These are phyloP conservation scores for Epicoccum nigrum DNA, from an alignment of 2,329 filamentous ascomycete species.

Conservation along the genomic window DNA sequence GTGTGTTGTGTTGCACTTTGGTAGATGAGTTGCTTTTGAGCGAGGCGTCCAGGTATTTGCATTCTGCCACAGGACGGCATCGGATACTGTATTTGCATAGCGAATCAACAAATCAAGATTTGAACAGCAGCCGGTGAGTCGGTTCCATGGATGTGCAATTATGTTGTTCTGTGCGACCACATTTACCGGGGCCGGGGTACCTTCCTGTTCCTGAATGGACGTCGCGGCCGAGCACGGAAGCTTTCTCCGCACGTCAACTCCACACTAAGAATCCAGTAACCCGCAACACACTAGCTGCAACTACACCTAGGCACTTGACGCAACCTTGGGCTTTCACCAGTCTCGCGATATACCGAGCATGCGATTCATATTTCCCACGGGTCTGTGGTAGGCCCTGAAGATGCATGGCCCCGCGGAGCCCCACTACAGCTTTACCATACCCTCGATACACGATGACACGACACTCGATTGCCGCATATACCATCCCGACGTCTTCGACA, in stretches of 20 bases:
- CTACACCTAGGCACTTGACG: neutral
- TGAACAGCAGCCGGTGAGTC: neutral
- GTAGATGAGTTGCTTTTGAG: neutral
- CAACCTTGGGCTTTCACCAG: neutral
- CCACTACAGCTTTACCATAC: conserved; percentile 72
- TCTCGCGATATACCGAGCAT: conserved; percentile 18
- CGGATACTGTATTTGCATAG: neutral
- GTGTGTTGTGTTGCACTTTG: neutral
- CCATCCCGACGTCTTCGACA: conserved; percentile 54
- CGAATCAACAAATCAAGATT: neutral
- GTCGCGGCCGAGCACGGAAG: neutral
- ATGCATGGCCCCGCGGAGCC: conserved; percentile 38
- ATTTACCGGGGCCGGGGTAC: neutral
- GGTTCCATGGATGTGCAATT: neutral
- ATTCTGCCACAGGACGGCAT: neutral
- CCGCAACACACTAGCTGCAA: neutral
- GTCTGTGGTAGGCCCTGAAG: conserved; percentile 33
- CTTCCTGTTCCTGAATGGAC: conserved; percentile 2
- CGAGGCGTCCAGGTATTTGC: conserved; percentile 4
- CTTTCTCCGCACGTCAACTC: conserved; percentile 1
- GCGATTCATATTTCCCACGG: conserved; percentile 28
- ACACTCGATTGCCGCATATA: conserved; percentile 83
- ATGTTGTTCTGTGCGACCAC: too few relatives aligned
- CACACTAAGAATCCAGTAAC: neutral
- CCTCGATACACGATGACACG: conserved; percentile 80